A percentile compares a stretch with the other conserved stretches of the same genome.
These are phyloP conservation scores for Ophiocytium majus DNA, from an alignment of 352 stramenopile species.

Conservation along the genomic window DNA sequence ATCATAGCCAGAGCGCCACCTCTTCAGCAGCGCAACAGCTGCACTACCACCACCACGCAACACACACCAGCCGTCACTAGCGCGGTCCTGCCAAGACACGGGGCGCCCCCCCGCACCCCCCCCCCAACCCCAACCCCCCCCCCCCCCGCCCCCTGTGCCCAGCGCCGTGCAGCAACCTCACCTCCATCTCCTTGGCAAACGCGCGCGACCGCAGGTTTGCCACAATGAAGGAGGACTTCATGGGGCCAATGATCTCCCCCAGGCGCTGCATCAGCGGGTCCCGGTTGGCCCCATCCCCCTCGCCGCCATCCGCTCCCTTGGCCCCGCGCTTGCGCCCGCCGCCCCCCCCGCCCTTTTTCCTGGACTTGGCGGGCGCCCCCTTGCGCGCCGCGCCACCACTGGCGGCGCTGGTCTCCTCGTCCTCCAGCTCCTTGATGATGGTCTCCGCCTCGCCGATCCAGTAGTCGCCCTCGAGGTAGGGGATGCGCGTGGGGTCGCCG, in stretches of 20 bases:
- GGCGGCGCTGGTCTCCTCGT: constrained; percentile 24
- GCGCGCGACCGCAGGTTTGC: constrained; percentile 78
- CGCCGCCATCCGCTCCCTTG: background rate
- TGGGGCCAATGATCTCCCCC: constrained; percentile 93
- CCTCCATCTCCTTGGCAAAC: constrained; percentile 52
- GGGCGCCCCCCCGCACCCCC: too few relatives aligned
- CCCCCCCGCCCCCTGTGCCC: too few relatives aligned
- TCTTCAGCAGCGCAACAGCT: too few relatives aligned
- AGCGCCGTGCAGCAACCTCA: too few relatives aligned
- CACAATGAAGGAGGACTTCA: constrained; percentile 99
- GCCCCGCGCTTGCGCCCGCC: background rate
- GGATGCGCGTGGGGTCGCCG: constrained; percentile 76
- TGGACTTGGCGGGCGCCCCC: constrained; percentile 58
- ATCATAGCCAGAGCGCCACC: too few relatives aligned
- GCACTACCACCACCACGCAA: too few relatives aligned
- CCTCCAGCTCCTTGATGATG: constrained; percentile 94
- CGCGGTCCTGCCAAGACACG: too few relatives aligned
- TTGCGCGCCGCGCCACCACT: background rate
- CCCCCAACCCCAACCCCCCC: too few relatives aligned
- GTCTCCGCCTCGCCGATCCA: constrained; percentile 96
- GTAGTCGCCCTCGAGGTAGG: constrained; percentile 99
- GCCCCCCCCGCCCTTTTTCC: constrained; percentile 61
- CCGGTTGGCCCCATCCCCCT: background rate
- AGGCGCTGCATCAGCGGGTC: constrained; percentile 95
- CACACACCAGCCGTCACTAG: too few relatives aligned